These are phyloP conservation scores for Acanthamoeba culbertsoni DNA, from an alignment of 208 protist species.

Conservation along the genomic window DNA sequence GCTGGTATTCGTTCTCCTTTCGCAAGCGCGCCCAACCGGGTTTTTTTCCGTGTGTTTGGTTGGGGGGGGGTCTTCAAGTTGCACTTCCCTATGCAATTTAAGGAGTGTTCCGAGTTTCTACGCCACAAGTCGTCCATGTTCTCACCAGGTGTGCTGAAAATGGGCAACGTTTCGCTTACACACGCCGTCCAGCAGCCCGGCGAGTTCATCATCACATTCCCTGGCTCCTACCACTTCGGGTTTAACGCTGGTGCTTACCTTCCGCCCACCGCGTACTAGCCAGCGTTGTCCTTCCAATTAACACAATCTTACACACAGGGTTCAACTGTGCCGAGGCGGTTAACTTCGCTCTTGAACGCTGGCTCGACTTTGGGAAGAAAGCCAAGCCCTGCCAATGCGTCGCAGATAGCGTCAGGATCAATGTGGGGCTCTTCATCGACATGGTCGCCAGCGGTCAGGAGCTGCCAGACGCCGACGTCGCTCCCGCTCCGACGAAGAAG, in stretches of 20 bases:
- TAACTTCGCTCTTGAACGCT: conserved; percentile 73
- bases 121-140: conserved; percentile 66
- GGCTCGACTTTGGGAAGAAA: conserved; percentile 67
- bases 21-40: neutral
- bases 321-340: conserved; percentile 75
- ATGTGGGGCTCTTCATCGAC: conserved; percentile 7
- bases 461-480: neutral
- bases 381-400: conserved; percentile 61
- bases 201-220: conserved; percentile 76
- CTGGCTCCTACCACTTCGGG: conserved; percentile 72
- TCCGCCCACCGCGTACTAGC: too few species aligned
- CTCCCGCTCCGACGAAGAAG: neutral
- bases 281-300: too few species aligned
- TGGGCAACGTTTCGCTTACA: conserved; percentile 53
- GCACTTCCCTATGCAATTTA: conserved; percentile 52
- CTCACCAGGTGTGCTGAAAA: conserved; percentile 50
- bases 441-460: conserved; percentile 1
- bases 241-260: conserved; percentile 64
- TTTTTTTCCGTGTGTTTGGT: neutral
- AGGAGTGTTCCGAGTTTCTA: conserved; percentile 62
- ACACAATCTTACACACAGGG: neutral
- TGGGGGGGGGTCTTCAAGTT: neutral
- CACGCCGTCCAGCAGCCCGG: conserved; percentile 60
- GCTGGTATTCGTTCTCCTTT: neutral
- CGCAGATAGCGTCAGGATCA: conserved; percentile 57